Evolutionary conservation across 257 asterid species (phyloP), one percentile per base, ranked within the genome.

Genomic region (Jacaranda copaia): DNA sequence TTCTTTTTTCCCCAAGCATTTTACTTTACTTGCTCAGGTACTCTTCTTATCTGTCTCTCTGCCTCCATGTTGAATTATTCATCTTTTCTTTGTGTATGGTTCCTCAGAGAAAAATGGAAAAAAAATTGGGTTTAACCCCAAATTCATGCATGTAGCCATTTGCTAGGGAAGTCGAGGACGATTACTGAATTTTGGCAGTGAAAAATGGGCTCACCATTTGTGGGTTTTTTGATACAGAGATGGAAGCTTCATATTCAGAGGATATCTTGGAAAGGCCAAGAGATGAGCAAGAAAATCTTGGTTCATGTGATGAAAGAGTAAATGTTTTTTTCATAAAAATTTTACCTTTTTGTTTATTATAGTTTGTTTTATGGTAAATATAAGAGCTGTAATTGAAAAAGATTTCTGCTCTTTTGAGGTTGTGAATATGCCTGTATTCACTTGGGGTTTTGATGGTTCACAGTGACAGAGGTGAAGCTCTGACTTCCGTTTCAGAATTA

Each of bases 291-390:
- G 82, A 76, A 77, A 77, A 48, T 67, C 73, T 72, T 77, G 86
- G 81, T 80, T 79, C 96, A 90, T 83, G 87, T 82, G 68, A 91
- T 90, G 65, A 90, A 86, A 85, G 83, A 86, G 93, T 90, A 78
- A 81, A 62, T 51, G 51, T 58, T 4, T 71, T 71, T 76, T 56
- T 62, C 48, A 19, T 32, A 40, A 40, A 8, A 9, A 73, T 9
- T 7, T 55, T 77, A 46, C 4, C 16, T 57, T 35, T 13, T n/a
- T 8, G 5, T 53, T 42, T 42, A 42, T 1, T 42, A 25, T 25
- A 25, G 32, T 42, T 42, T 4, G 42, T 19, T 6, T 55, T 36
- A 32, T 45, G 11, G 56, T 75, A 48, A 57, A 35, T 15, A 25
- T 25, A 25, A 0, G 32, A 66, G 74, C 68, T 76, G 38, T 42